These are phyloP conservation scores for Capsella rubella DNA, from an alignment of 441 rosid species.

Conservation along the genomic window DNA sequence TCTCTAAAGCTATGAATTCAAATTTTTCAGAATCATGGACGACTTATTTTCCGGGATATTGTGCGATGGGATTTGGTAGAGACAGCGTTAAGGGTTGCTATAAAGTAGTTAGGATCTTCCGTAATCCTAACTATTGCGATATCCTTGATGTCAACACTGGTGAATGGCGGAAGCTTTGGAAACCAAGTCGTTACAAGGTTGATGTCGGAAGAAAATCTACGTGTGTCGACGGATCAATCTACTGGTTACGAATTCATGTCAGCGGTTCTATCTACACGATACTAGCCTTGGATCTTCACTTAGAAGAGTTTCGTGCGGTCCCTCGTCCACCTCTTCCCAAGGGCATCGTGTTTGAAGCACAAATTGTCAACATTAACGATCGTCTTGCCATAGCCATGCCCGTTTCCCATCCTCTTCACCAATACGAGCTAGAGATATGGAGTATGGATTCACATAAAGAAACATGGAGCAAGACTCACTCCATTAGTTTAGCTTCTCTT, in stretches of 20 bases:
- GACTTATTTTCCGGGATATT: too few species aligned
- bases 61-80: too few species aligned
- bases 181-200: conserved; percentile 13
- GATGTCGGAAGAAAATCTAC: conserved; percentile 7
- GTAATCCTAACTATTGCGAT: neutral
- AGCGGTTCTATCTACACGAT: neutral
- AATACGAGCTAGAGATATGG: conserved; percentile 10
- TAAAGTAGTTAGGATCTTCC: too few species aligned
- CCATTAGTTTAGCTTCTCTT: neutral
- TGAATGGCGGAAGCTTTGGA: conserved; percentile 13
- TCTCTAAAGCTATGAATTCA: too few species aligned
- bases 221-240: conserved; percentile 11
- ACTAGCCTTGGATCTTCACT: neutral
- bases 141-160: conserved; percentile 31
- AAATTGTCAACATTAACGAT: conserved; percentile 9
- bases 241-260: neutral
- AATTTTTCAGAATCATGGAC: too few species aligned
- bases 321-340: neutral
- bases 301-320: conserved; percentile 3
- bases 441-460: neutral
- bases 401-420: neutral
- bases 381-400: conserved; percentile 18
- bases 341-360: conserved; percentile 10
- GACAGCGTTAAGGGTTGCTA: too few species aligned
- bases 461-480: conserved; percentile 16